A percentile compares a stretch with the other conserved stretches of the same genome.
phyloP scores from a whole-genome alignment of 2,329 filamentous ascomycete species.

The Ophiocordyceps camponoti-saundersi region DNA sequence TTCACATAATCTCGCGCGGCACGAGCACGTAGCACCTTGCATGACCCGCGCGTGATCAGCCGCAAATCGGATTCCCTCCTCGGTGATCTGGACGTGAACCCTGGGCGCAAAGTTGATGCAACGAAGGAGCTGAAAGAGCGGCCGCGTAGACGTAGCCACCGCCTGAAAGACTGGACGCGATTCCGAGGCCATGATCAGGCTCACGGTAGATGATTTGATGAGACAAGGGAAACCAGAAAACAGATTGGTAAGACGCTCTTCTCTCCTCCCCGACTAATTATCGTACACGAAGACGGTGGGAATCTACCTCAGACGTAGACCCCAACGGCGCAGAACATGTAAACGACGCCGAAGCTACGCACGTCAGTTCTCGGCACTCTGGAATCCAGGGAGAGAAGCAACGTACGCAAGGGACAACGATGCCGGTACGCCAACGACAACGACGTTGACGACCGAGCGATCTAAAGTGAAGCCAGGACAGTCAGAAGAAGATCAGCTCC shows the following conservation, averaged over 20 bases:
- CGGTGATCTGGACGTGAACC: constrained; percentile 55
- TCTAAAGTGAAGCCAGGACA: constrained; percentile 32
- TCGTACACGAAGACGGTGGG: constrained; percentile 14
- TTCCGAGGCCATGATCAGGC: constrained; percentile 13
- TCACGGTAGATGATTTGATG: constrained; percentile 1
- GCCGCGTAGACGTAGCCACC: constrained; percentile 60
- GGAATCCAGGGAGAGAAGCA: neutral
- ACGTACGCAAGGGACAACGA: constrained; percentile 80
- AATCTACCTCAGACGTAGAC: constrained; percentile 73
- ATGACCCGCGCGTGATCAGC: constrained; percentile 80
- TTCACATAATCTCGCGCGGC: neutral
- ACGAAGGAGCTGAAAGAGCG: constrained; percentile 46
- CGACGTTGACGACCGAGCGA: constrained; percentile 61
- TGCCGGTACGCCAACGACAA: constrained; percentile 67
- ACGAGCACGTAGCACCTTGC: constrained; percentile 44
- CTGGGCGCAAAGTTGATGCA: constrained; percentile 44
- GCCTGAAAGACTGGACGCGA: constrained; percentile 48
- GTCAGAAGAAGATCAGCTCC: no score
- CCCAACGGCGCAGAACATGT: constrained; percentile 97
- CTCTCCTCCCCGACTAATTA: constrained; percentile 20
- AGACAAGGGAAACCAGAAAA: neutral
- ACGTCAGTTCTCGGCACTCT: constrained; percentile 7
- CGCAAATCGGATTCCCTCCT: constrained; percentile 72
- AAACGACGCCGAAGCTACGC: constrained; percentile 77
- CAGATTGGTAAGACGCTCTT: constrained; percentile 9